These are phyloP conservation scores for Nidularia pulvinata DNA, from an alignment of 768 basidiomycete species.

Conservation along the genomic window DNA sequence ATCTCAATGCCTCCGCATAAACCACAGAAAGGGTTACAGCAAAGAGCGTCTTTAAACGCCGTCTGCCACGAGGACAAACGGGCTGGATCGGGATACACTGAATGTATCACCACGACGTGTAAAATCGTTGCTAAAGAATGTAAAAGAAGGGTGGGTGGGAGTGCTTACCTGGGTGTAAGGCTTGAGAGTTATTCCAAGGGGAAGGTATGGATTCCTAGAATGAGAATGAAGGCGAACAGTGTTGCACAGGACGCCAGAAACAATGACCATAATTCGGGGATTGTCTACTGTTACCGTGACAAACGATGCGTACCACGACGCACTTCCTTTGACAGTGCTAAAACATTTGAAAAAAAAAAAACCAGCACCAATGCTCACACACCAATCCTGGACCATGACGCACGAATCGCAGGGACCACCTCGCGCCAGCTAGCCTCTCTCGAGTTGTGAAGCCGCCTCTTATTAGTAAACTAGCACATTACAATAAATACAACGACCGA, in stretches of 20 bases:
- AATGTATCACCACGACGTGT: slow-evolving; percentile 64
- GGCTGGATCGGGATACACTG: slow-evolving; percentile 27
- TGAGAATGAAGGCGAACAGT: no score
- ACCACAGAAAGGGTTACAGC: slow-evolving; percentile 30
- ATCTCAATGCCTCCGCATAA: slow-evolving; percentile 39
- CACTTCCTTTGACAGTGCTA: no score
- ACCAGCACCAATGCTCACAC: no score
- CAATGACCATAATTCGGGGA: no score
- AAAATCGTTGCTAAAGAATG: slow-evolving; percentile 46
- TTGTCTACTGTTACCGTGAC: no score
- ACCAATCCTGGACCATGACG: no score
- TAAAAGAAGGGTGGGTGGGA: background rate
- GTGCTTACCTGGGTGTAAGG: background rate
- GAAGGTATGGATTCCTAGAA: slow-evolving; percentile 1
- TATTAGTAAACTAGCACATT: slow-evolving; percentile 6
- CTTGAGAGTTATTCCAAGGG: background rate
- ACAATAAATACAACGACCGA: slow-evolving; percentile 15
- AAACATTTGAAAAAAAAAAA: no score
- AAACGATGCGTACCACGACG: no score
- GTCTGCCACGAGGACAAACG: slow-evolving; percentile 11
- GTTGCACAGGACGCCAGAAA: no score
- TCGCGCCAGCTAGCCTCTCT: no score
- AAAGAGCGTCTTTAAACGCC: slow-evolving; percentile 45
- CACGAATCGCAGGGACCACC: no score
- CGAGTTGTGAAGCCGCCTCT: slow-evolving; percentile 1